These are phyloP conservation scores for Heterobasidion parviporum DNA, from an alignment of 1,284 basidiomycete genomes.

Conservation along the genomic window DNA sequence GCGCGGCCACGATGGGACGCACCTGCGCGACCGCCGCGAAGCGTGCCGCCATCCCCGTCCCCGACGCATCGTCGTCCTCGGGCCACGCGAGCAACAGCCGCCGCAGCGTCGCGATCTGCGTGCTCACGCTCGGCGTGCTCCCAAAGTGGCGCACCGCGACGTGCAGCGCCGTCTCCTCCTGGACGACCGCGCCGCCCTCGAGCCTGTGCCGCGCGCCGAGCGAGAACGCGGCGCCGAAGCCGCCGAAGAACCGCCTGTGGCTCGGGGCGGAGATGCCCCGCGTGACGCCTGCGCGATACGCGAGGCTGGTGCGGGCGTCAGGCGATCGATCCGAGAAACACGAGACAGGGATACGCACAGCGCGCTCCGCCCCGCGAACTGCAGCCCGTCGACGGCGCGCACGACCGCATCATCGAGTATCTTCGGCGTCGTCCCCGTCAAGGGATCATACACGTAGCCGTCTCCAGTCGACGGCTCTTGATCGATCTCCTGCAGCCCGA, in stretches of 20 bases:
- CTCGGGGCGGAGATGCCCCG: conserved; percentile 35
- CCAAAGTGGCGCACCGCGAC: conserved; percentile 31
- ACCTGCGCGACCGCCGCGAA: conserved; percentile 31
- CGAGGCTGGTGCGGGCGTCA: conserved; percentile 18
- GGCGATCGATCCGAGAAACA: background rate
- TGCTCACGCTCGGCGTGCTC: conserved; percentile 47
- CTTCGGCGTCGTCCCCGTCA: conserved; percentile 18
- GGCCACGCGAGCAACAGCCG: conserved; percentile 48
- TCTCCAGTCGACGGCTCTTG: conserved; percentile 62
- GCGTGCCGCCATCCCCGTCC: no score
- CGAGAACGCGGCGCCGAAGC: conserved; percentile 42
- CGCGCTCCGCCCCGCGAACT: conserved; percentile 43
- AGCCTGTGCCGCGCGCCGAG: conserved; percentile 37
- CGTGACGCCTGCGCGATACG: conserved; percentile 29
- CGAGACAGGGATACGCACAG: conserved; percentile 28
- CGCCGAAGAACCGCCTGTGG: conserved; percentile 34
- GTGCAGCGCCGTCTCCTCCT: conserved; percentile 44
- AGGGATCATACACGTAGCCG: conserved; percentile 34
- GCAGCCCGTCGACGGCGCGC: conserved; percentile 42
- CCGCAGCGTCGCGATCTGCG: conserved; percentile 58
- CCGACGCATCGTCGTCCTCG: conserved; percentile 21
- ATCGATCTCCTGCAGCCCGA: conserved; percentile 56
- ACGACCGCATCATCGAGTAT: conserved; percentile 32
- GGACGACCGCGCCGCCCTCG: conserved; percentile 36
- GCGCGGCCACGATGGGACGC: background rate